Evolutionary conservation across 345 rosid species (phyloP), one percentile per base, ranked within the genome.

Genomic region (Limnanthes douglasii): DNA sequence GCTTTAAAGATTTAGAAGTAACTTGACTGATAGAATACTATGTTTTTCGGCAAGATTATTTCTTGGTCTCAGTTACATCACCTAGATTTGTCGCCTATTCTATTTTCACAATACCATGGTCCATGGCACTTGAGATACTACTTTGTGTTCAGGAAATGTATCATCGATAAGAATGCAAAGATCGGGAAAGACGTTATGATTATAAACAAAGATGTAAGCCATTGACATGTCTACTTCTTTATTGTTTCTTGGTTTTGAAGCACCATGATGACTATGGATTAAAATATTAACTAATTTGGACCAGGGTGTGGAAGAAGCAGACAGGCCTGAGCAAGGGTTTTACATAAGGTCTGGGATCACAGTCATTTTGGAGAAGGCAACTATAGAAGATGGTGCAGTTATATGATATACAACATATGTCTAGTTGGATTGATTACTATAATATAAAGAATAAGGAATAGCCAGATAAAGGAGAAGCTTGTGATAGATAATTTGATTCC

Each of bases 91-190:
- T n/a, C n/a, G n/a, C n/a, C n/a, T n/a, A n/a, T n/a, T n/a, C n/a
- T n/a, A n/a, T n/a, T n/a, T n/a, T n/a, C n/a, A n/a, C n/a, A n/a
- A 39, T 39, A 41, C 31, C n/a, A 18, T 13, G 4, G 23, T 39
- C 14, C 5, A 62, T 16, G 8, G 3, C 18, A 24, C 4, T 27
- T 35, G 10, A 34, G 1, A 21, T 41, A 6, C 25, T 40, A 34
- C 39, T 46, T 6, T 48, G 18, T 18, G n/a, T n/a, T n/a, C n/a
- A 88, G 97, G 81, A 79, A 76, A 43, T 83, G 97, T 68, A 79
- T 88, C 32, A 72, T 88, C 7, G 97, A 88, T 72, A 88, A 88
- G 84, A 88, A 88, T 13, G 81, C 73, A 1, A 83, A 70, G 72
- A 76, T 88, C 15, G 90, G 97, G 34, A 70, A 83, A 70, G 62